Evolutionary conservation across 2,329 filamentous ascomycete species (phyloP).

Genomic region (Ascochyta rabiei): DNA sequence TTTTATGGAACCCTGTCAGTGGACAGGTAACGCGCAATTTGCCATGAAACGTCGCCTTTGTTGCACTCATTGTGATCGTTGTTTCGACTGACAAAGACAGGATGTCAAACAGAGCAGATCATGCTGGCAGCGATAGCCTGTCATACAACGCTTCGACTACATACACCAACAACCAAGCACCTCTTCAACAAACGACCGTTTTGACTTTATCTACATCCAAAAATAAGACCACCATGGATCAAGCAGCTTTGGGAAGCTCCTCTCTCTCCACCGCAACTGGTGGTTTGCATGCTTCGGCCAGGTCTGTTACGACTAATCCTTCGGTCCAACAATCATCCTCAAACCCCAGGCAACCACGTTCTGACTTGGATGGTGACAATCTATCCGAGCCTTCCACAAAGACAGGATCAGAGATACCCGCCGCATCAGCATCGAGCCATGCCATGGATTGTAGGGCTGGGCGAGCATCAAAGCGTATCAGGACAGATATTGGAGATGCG

Average conservation of each 20-base stretch:
- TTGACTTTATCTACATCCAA: neutral
- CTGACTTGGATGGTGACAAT: neutral
- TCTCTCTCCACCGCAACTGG: neutral
- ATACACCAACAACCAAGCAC: neutral
- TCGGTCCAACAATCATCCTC: neutral
- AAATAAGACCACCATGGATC: neutral
- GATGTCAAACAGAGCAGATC: neutral
- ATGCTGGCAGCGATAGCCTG: neutral
- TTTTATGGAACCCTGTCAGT: neutral
- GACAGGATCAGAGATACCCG: neutral
- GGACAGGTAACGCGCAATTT: neutral
- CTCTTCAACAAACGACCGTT: neutral
- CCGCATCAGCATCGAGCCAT: neutral
- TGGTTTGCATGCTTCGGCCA: neutral
- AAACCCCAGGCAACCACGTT: neutral
- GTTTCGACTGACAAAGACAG: slow-evolving; percentile 4
- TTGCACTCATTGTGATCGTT: neutral
- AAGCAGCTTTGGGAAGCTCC: neutral
- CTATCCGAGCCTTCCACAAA: neutral
- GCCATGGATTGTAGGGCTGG: neutral
- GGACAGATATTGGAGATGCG: slow-evolving; percentile 4
- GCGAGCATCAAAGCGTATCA: slow-evolving; percentile 11
- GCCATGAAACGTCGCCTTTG: neutral
- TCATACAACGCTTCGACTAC: neutral
- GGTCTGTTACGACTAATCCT: neutral